These are phyloP conservation scores for Gamarada debralockiae DNA, from an alignment of 495 filamentous ascomycete genomes.

Conservation along the genomic window DNA sequence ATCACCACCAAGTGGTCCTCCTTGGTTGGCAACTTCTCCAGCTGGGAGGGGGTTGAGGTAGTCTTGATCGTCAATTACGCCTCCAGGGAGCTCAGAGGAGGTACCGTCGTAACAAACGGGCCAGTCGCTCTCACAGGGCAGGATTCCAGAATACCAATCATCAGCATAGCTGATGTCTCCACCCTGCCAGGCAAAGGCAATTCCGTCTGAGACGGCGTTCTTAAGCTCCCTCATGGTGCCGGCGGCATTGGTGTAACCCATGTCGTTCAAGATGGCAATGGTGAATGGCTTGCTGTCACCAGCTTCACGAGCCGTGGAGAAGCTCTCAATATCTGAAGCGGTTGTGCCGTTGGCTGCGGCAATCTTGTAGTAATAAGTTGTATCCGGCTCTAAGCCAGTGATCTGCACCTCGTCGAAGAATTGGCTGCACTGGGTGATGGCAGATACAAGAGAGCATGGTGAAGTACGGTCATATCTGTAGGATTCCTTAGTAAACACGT, in stretches of 20 bases:
- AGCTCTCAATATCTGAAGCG: slow-evolving; percentile 29
- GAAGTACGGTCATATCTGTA: slow-evolving; percentile 49
- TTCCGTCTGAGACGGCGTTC: slow-evolving; percentile 33
- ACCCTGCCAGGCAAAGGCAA: slow-evolving; percentile 49
- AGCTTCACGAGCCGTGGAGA: slow-evolving; percentile 33
- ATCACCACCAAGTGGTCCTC: slow-evolving; percentile 43
- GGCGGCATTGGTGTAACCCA: slow-evolving; percentile 42
- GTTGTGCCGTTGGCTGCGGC: slow-evolving; percentile 37
- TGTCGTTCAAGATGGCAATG: slow-evolving; percentile 44
- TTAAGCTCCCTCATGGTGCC: slow-evolving; percentile 42
- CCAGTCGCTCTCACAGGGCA: slow-evolving; percentile 45
- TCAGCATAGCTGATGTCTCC: slow-evolving; percentile 47
- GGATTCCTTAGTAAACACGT: too few species aligned
- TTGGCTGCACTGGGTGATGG: slow-evolving; percentile 46
- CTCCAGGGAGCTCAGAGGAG: slow-evolving; percentile 33
- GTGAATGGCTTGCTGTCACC: slow-evolving; percentile 39
- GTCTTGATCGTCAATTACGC: too few species aligned
- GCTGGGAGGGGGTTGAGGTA: slow-evolving; percentile 38
- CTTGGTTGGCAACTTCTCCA: slow-evolving; percentile 45
- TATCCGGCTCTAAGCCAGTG: slow-evolving; percentile 32
- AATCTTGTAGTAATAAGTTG: slow-evolving; percentile 45
- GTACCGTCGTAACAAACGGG: slow-evolving; percentile 52
- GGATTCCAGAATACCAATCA: slow-evolving; percentile 46
- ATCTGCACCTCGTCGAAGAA: slow-evolving; percentile 43
- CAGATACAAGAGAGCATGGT: slow-evolving; percentile 41